phyloP scores from a whole-genome alignment of 345 rosid genomes.

The Dipteronia sinensis region DNA sequence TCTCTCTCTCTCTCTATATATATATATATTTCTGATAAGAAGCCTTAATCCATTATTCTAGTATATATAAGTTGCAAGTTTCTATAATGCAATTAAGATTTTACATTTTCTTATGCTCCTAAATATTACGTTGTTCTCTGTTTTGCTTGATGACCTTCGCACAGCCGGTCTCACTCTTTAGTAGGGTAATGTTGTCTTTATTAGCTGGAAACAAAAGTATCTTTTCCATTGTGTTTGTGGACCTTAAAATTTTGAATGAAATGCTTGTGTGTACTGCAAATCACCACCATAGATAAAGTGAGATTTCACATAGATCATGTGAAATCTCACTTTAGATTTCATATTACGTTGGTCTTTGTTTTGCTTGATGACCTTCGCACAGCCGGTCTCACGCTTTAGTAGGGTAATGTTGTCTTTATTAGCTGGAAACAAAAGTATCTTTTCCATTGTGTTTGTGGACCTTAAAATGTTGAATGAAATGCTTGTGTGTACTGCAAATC shows the following conservation, averaged over 20 bases:
- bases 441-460: neutral
- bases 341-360: neutral
- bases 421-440: neutral
- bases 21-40: too few relatives aligned
- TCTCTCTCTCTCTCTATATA: neutral
- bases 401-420: neutral
- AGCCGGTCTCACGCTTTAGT: neutral
- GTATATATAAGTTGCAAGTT: neutral
- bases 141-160: neutral
- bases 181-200: neutral
- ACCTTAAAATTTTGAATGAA: neutral
- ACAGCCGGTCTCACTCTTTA: neutral
- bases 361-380: neutral
- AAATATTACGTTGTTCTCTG: neutral
- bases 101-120: neutral
- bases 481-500: neutral
- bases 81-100: neutral
- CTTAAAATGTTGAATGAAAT: neutral
- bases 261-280: neutral
- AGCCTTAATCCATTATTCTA: neutral
- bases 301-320: neutral
- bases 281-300: neutral
- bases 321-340: too few relatives aligned
- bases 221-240: neutral
- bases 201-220: neutral